Conservation (phyloP, 2,329 filamentous ascomycete species). For the Herpotrichia juniperi region DNA sequence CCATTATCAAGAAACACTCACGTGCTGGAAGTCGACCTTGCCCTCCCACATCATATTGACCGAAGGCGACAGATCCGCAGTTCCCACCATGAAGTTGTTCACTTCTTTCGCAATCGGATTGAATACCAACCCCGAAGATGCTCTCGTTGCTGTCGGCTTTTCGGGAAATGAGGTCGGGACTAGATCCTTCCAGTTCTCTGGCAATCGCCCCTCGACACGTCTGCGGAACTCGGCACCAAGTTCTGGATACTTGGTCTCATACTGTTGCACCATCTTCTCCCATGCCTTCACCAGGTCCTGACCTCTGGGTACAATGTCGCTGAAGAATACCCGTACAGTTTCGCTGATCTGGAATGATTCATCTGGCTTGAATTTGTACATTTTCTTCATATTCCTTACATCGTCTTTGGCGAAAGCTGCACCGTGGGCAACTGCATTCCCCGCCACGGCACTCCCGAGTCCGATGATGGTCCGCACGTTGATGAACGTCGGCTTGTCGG, state of each 20-base stretch:
- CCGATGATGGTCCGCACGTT: conserved; percentile 65
- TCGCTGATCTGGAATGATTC: conserved; percentile 55
- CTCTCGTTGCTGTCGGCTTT: conserved; percentile 56
- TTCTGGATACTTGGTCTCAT: conserved; percentile 56
- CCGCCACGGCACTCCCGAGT: conserved; percentile 53
- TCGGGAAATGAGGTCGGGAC: conserved; percentile 59
- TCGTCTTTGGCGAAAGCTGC: conserved; percentile 62
- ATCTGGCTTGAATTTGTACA: conserved; percentile 57
- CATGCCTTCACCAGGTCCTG: conserved; percentile 56
- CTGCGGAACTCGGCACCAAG: conserved; percentile 56
- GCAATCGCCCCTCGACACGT: conserved; percentile 56
- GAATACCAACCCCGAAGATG: conserved; percentile 57
- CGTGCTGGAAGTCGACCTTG: conserved; percentile 59
- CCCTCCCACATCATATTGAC: conserved; percentile 59
- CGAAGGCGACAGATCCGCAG: conserved; percentile 60
- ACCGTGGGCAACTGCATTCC: conserved; percentile 62
- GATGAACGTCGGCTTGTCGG: conserved; percentile 62
- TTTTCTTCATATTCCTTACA: conserved; percentile 61
- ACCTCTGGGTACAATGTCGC: conserved; percentile 54
- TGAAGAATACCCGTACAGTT: conserved; percentile 59
- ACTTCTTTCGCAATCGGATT: conserved; percentile 75
- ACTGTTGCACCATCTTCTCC: conserved; percentile 53
- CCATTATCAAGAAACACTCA: conserved; percentile 32
- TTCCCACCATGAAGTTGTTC: conserved; percentile 88
- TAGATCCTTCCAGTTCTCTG: conserved; percentile 55